Base-by-base conservation (phyloP, 805 yeast genomes). In the Kuraishia hungarica region DNA sequence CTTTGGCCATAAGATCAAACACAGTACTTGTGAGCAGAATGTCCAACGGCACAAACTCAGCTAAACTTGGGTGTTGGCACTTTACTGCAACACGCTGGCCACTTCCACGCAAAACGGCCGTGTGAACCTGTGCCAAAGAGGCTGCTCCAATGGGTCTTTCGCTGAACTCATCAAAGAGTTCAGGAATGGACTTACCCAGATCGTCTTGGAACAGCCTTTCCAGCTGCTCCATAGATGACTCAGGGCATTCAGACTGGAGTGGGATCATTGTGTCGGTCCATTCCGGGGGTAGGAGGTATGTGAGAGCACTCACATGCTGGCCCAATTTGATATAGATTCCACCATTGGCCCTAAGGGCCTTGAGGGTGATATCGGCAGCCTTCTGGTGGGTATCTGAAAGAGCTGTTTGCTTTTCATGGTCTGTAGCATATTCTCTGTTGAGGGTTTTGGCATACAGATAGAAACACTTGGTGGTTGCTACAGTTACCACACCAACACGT, bases 201-300 rank as follows among this genome's bases (percentile, higher is more conserved):
- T 94, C 99, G 1, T 68, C 64, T 51, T 66, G 62, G 62, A 94
- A 83, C 87, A 94, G 80, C 17, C 73, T 72, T 48, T 77, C 73
- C 21, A 94, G 82, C 48, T 87, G 90, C 51, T 81, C 88, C 29
- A 82, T 61, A 0, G 91, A 79, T 0, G 96, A 86, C 60, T 78
- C 74, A 0, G 99, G 98, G 67, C 98, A 93, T 64, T 81, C 80
- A 62, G 92, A 96, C 65, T 93, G 98, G 53, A 94, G 72, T 1
- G 97, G 96, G 39, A 86, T 77, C 97, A 94, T 94, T 0, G 98
- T 85, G 17, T 83, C 82, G 1, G 98, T 93, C 99, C 99, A 94
- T 70, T 94, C 97, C 3, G 73, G 74, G 0, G 99, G 99, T 52
- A 94, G 73, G 35, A 94, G 72, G 69, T 94, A 94, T 1, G 97